Conservation (phyloP, 2,329 filamentous ascomycete species). For the Verticillium albo-atrum region DNA sequence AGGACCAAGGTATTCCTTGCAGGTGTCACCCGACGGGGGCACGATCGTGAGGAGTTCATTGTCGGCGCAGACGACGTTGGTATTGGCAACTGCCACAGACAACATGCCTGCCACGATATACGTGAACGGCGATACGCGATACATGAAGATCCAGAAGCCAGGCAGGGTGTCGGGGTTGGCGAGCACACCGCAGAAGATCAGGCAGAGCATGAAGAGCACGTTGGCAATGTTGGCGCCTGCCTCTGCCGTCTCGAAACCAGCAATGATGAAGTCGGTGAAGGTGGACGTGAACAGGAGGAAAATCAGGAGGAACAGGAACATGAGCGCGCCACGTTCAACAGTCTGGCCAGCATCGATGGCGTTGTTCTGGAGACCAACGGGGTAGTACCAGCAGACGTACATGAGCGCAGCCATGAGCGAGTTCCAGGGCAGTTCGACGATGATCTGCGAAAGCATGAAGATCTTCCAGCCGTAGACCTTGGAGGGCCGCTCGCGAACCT, state of each 20-base stretch:
- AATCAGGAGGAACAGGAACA: constrained; percentile 70
- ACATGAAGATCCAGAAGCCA: constrained; percentile 81
- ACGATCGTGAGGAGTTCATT: constrained; percentile 68
- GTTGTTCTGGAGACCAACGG: constrained; percentile 71
- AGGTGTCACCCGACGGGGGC: constrained; percentile 54
- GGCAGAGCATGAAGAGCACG: constrained; percentile 65
- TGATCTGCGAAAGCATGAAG: constrained; percentile 78
- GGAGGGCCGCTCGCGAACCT: constrained; percentile 77
- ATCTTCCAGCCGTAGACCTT: constrained; percentile 84
- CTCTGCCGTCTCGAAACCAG: constrained; percentile 70
- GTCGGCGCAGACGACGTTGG: constrained; percentile 57
- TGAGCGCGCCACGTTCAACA: constrained; percentile 66
- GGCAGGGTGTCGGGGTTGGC: constrained; percentile 59
- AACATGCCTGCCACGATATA: constrained; percentile 75
- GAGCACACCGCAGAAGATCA: constrained; percentile 75
- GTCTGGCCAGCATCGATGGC: constrained; percentile 57
- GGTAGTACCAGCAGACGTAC: constrained; percentile 82
- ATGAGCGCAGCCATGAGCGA: constrained; percentile 70
- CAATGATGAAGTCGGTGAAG: constrained; percentile 74
- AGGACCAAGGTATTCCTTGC: constrained; percentile 49
- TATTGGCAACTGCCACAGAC: constrained; percentile 64
- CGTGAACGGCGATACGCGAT: constrained; percentile 75
- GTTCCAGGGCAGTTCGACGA: constrained; percentile 85
- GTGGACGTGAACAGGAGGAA: constrained; percentile 81
- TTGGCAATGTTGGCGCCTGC: constrained; percentile 73